A percentile compares a stretch with the other conserved stretches of the same genome.
phyloP scores from a whole-genome alignment of 257 asterid species.

The Misopates orontium region DNA sequence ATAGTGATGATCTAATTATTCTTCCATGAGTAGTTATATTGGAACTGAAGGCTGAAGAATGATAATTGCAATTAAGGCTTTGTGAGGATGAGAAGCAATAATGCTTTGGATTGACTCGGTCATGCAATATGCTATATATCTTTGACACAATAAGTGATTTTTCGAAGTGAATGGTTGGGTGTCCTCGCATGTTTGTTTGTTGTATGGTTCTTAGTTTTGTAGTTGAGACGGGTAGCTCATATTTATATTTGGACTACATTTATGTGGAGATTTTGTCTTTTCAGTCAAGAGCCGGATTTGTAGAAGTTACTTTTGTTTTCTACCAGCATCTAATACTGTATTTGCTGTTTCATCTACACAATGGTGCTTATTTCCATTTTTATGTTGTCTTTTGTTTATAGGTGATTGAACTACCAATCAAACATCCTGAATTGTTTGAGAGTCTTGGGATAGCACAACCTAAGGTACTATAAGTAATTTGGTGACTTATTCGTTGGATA shows the following conservation, averaged over 20 bases:
- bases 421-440: constrained; percentile 65
- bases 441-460: constrained; percentile 72
- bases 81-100: not conserved
- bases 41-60: not conserved
- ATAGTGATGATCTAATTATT: not conserved
- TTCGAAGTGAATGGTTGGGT: not conserved
- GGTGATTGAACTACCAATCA: constrained; percentile 70
- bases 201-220: not conserved
- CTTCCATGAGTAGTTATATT: not conserved
- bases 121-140: not conserved
- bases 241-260: not conserved
- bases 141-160: not conserved
- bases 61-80: not conserved
- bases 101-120: not conserved
- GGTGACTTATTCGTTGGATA: constrained; percentile 2
- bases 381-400: constrained; percentile 27
- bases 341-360: constrained; percentile 2
- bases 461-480: constrained; percentile 49
- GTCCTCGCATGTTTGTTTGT: not conserved
- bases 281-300: not conserved
- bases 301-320: not conserved
- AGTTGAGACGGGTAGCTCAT: not conserved
- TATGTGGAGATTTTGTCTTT: not conserved
- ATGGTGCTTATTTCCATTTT: constrained; percentile 16
- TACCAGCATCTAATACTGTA: not conserved